Evolutionary conservation across 495 filamentous ascomycete species (phyloP).

Genomic region (Staphylotrichum longicolle): DNA sequence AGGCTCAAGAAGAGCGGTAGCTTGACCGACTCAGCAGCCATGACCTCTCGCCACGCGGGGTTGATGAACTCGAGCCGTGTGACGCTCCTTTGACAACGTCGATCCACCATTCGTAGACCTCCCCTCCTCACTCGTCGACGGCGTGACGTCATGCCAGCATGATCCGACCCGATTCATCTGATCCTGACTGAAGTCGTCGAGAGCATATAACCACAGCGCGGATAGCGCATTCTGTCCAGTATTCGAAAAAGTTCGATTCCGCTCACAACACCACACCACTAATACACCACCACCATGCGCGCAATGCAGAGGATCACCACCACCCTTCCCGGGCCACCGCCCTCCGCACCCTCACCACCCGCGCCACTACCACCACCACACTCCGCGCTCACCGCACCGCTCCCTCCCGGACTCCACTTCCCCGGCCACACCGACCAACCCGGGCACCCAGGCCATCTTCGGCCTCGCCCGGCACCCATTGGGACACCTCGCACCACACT

Average conservation of each 20-base stretch:
- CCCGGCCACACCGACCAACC: neutral
- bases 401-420: neutral
- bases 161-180: neutral
- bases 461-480: neutral
- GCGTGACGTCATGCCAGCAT: constrained; percentile 1
- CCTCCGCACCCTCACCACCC: neutral
- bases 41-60: constrained; percentile 3
- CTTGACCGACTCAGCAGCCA: no score
- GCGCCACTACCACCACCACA: constrained; percentile 1
- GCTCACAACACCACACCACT: neutral
- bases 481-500: neutral
- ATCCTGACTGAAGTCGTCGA: neutral
- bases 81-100: neutral
- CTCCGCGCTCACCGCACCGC: neutral
- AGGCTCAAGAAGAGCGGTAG: no score
- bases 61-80: neutral
- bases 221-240: no score
- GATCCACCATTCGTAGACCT: neutral
- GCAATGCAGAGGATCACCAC: neutral
- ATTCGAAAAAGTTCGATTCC: neutral
- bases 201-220: neutral
- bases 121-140: neutral
- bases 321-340: neutral
- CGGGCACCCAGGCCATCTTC: constrained; percentile 6
- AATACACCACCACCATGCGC: neutral